Conservation (phyloP, 306 rosid genomes). For the Prosopis cineraria region DNA sequence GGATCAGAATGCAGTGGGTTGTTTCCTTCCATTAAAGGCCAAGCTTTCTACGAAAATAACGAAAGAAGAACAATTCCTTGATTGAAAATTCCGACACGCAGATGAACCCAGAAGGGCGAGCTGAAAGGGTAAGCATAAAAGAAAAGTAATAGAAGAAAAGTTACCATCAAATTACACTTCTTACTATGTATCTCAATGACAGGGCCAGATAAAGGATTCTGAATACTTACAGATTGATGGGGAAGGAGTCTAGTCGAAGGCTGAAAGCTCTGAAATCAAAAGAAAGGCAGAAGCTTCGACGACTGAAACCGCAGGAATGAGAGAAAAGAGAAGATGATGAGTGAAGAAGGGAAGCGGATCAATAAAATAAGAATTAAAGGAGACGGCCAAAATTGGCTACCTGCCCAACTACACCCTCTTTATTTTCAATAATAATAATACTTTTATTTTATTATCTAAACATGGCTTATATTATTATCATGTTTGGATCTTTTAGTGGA, state of each 20-base stretch:
- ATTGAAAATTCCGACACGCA: constrained; percentile 24
- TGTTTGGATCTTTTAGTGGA: background rate
- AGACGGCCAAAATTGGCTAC: background rate
- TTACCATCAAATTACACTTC: constrained; percentile 3
- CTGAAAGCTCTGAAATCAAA: background rate
- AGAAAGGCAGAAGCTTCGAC: constrained; percentile 36
- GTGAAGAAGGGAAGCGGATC: too few relatives aligned
- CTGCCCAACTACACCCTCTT: background rate
- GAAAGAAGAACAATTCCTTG: background rate
- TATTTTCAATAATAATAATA: too few relatives aligned
- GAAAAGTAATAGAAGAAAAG: constrained; percentile 11
- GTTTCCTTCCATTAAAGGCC: constrained; percentile 9
- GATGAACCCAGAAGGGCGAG: constrained; percentile 20
- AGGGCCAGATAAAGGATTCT: background rate
- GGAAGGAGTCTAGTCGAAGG: background rate
- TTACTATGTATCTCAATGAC: background rate
- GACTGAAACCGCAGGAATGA: constrained; percentile 21
- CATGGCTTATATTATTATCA: background rate
- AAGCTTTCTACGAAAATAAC: background rate
- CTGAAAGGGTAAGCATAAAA: background rate
- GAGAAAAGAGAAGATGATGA: background rate
- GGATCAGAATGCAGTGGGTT: constrained; percentile 12
- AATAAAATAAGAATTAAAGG: background rate
- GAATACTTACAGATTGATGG: constrained; percentile 36
- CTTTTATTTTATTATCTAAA: background rate